A percentile compares a stretch with the other conserved stretches of the same genome.
These are phyloP conservation scores for Nicotiana tomentosiformis DNA, from an alignment of 257 asterid species.

Conservation along the genomic window DNA sequence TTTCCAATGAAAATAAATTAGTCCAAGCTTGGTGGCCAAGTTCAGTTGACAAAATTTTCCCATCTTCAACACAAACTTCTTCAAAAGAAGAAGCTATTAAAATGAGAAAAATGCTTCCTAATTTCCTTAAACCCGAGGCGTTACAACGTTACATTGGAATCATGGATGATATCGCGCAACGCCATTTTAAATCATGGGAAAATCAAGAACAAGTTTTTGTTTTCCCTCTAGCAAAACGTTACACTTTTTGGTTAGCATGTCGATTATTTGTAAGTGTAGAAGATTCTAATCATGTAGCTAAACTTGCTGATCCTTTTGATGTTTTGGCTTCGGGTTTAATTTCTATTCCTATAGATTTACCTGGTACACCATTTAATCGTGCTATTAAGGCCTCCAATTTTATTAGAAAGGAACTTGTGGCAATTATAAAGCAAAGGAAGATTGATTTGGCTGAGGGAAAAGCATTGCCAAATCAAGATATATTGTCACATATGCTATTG, in stretches of 20 bases:
- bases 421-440: conserved; percentile 41
- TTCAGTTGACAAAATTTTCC: conserved; percentile 44
- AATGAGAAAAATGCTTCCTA: conserved; percentile 59
- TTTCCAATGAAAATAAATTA: conserved; percentile 54
- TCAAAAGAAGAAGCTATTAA: conserved; percentile 53
- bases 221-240: conserved; percentile 40
- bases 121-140: conserved; percentile 51
- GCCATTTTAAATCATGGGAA: conserved; percentile 48
- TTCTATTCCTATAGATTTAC: conserved; percentile 46
- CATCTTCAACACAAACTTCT: conserved; percentile 40
- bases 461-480: conserved; percentile 43
- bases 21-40: conserved; percentile 61
- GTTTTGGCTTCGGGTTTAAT: conserved; percentile 45
- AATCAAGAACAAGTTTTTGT: conserved; percentile 30
- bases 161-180: conserved; percentile 43
- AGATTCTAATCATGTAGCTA: conserved; percentile 40
- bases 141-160: conserved; percentile 48
- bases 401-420: conserved; percentile 32
- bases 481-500: conserved; percentile 55
- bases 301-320: conserved; percentile 42
- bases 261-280: conserved; percentile 46
- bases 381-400: conserved; percentile 47
- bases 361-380: conserved; percentile 45
- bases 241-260: conserved; percentile 52
- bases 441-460: conserved; percentile 39